Evolutionary conservation across 78 protist genomes (phyloP).

Genomic region (Tieghemostelium lacteum): DNA sequence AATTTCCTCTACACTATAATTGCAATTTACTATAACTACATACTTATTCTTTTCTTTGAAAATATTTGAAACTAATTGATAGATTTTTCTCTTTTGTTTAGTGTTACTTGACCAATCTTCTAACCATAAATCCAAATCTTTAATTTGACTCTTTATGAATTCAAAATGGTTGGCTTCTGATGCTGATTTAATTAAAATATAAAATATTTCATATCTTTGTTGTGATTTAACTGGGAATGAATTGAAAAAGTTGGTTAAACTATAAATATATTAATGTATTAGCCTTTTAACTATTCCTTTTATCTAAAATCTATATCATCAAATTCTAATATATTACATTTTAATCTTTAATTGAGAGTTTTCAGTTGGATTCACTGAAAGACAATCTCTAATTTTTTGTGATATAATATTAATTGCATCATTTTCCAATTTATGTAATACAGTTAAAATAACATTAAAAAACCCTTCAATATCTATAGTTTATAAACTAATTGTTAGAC

Average conservation of each 20-base stretch:
- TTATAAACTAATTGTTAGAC: background rate
- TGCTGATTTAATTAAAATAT: slow-evolving; percentile 46
- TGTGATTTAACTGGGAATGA: slow-evolving; percentile 72
- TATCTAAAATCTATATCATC: background rate
- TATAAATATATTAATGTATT: background rate
- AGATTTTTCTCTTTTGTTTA: slow-evolving; percentile 55
- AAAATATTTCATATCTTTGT: slow-evolving; percentile 59
- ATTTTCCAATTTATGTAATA: slow-evolving; percentile 65
- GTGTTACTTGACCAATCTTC: slow-evolving; percentile 61
- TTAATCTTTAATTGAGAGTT: slow-evolving; percentile 57
- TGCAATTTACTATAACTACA: background rate
- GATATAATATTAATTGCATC: slow-evolving; percentile 58
- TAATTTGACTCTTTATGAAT: slow-evolving; percentile 47
- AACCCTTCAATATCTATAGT: slow-evolving; percentile 62
- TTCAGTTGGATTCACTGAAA: slow-evolving; percentile 52
- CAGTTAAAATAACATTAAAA: slow-evolving; percentile 65
- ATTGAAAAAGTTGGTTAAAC: slow-evolving; percentile 71
- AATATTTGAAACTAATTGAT: slow-evolving; percentile 59
- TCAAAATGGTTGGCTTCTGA: slow-evolving; percentile 52
- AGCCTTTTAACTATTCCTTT: background rate
- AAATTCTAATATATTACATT: slow-evolving; percentile 15
- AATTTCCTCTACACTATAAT: background rate
- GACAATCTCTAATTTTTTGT: slow-evolving; percentile 71
- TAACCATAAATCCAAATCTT: slow-evolving; percentile 38
- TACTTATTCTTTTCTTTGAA: slow-evolving; percentile 68